Evolutionary conservation across 2,329 filamentous ascomycete genomes (phyloP), one percentile per base, ranked within the genome.

Genomic region (Chrysoporthe austroafricana): DNA sequence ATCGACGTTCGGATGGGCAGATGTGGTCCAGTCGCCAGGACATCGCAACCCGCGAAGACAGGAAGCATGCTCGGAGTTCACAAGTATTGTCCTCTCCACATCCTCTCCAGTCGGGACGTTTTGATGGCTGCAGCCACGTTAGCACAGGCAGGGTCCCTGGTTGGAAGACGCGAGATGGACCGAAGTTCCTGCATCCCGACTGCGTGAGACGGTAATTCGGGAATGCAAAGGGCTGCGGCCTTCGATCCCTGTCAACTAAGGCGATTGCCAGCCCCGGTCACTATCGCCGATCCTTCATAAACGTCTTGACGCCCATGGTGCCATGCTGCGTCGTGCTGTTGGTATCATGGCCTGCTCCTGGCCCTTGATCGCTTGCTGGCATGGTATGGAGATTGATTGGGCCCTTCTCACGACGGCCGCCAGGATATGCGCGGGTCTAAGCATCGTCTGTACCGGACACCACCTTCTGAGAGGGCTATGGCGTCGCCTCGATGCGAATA

Each of bases 221-320:
- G 65, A 69, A 14, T 21, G 43, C 54, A 69, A 26, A 65, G 66
- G 52, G 66, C 64, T 63, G 64, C 64, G 61, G 62, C 48, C 54
- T 60, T 56, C 48, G 36, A 62, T 48, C 68, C 68, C 66, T 65
- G 67, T 43, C 50, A 32, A 13, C 59, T 42, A 39, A 44, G 57
- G 61, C 64, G 63, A 62, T 50, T 61, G 36, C 39, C 32, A 57
- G 44, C 63, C 56, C 61, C 62, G 57, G 50, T 57, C 57, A 62
- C 57, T 44, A 36, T 34, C 59, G 36, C 58, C 34, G 16, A 57
- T 65, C 50, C 50, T n/a, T 43, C 9, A 43, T 7, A 13, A 6
- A 21, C 9, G 26, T 59, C 39, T 61, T 8, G 26, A 44, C 16
- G 13, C 42, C n/a, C 46, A 39, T 48, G 60, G 16, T 62, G 46